These are phyloP conservation scores for Hypoxylon trugodes DNA, from an alignment of 495 filamentous ascomycete species.

Conservation along the genomic window DNA sequence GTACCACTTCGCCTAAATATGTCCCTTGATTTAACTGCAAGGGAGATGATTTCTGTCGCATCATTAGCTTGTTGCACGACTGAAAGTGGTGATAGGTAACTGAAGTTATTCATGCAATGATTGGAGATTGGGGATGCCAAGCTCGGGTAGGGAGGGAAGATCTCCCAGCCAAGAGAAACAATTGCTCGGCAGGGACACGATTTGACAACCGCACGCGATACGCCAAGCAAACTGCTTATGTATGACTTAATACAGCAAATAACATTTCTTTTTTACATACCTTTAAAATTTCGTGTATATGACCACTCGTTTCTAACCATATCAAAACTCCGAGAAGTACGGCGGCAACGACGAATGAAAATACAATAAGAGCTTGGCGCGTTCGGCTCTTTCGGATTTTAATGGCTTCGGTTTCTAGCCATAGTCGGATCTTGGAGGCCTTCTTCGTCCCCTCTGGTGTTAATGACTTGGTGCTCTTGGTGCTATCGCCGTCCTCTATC, in stretches of 20 bases:
- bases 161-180: neutral
- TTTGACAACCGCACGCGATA: constrained; percentile 20
- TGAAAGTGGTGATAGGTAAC: neutral
- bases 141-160: neutral
- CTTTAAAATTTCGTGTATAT: constrained; percentile 24
- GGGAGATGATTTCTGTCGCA: constrained; percentile 37
- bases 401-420: constrained; percentile 18
- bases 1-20: constrained; percentile 59
- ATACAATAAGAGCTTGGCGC: constrained; percentile 28
- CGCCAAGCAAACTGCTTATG: constrained; percentile 21
- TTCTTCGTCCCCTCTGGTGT: constrained; percentile 6
- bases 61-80: constrained; percentile 28
- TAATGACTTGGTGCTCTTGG: constrained; percentile 1
- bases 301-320: constrained; percentile 18
- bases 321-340: constrained; percentile 25
- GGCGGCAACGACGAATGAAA: constrained; percentile 15
- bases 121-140: constrained; percentile 33
- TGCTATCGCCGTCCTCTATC: constrained; percentile 17
- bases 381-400: constrained; percentile 31
- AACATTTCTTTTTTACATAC: constrained; percentile 16
- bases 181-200: constrained; percentile 10
- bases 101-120: neutral
- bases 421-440: constrained; percentile 8
- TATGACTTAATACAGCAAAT: neutral
- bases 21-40: constrained; percentile 60